A percentile compares a stretch with the other conserved stretches of the same genome.
Evolutionary conservation across 2,329 filamentous ascomycete genomes (phyloP).

Genomic region (Aspergillus puulaauensis): DNA sequence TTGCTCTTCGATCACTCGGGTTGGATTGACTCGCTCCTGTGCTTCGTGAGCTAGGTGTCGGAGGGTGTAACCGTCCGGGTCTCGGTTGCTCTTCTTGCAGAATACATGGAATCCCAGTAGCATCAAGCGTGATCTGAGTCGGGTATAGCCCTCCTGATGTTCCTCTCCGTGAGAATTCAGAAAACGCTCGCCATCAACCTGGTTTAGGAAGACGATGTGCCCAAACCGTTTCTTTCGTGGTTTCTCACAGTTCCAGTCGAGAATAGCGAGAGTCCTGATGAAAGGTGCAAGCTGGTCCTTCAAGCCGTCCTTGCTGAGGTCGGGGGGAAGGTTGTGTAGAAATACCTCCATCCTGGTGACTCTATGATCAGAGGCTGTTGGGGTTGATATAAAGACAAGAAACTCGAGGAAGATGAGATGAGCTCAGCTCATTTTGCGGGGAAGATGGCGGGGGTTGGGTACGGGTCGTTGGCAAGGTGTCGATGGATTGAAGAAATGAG

Average conservation of each 20-base stretch:
- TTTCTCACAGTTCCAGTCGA: constrained; percentile 47
- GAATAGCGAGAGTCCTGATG: constrained; percentile 41
- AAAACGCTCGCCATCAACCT: constrained; percentile 44
- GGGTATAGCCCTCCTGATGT: background rate
- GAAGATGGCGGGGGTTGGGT: background rate
- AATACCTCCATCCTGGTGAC: constrained; percentile 45
- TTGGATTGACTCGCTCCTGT: constrained; percentile 19
- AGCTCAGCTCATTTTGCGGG: background rate
- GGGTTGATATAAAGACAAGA: background rate
- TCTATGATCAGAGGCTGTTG: background rate
- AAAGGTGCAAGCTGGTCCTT: constrained; percentile 39
- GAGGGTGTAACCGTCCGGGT: constrained; percentile 37
- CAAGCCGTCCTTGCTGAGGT: constrained; percentile 45
- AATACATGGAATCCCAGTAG: constrained; percentile 22
- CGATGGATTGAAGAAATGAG: background rate
- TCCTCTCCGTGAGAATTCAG: constrained; percentile 32
- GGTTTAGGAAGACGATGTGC: constrained; percentile 47
- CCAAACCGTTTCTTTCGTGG: constrained; percentile 41
- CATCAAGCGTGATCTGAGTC: constrained; percentile 13
- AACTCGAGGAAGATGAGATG: background rate
- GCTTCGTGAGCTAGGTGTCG: constrained; percentile 34
- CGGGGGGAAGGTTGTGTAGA: constrained; percentile 42
- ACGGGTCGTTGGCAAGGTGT: background rate
- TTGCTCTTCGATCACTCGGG: constrained; percentile 18
- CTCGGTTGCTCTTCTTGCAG: constrained; percentile 36